A percentile compares a stretch with the other conserved stretches of the same genome.
Evolutionary conservation across 768 basidiomycete genomes (phyloP).

Genomic region (Lactarius trivialis): DNA sequence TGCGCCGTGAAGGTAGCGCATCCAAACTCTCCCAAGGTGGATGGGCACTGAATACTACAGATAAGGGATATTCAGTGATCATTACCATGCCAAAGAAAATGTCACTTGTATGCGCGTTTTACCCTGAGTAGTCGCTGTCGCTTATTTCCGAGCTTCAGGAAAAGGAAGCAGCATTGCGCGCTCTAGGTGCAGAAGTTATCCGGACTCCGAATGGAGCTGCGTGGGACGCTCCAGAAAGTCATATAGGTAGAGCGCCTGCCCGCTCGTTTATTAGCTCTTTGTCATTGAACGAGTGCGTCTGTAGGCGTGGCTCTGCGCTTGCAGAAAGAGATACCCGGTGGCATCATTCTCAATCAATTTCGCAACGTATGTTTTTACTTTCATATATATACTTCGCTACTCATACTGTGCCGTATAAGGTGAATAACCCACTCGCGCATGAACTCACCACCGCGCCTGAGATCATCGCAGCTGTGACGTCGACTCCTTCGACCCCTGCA

Average conservation of each 20-base stretch:
- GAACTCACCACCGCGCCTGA: conserved; percentile 88
- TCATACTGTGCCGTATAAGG: conserved; percentile 31
- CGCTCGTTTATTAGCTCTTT: conserved; percentile 37
- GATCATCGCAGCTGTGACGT: conserved; percentile 72
- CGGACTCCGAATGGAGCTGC: conserved; percentile 88
- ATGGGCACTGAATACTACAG: conserved; percentile 54
- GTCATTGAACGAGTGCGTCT: conserved; percentile 66
- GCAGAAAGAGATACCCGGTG: conserved; percentile 70
- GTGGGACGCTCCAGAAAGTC: conserved; percentile 84
- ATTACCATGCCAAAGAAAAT: conserved; percentile 94
- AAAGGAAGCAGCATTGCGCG: conserved; percentile 87
- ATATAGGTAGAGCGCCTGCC: conserved; percentile 68
- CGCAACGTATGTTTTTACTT: conserved; percentile 48
- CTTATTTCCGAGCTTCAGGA: conserved; percentile 42
- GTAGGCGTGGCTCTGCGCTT: conserved; percentile 79
- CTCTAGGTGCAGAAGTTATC: conserved; percentile 89
- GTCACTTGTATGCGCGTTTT: conserved; percentile 52
- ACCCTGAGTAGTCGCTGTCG: background rate
- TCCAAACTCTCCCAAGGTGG: conserved; percentile 21
- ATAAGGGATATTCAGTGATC: conserved; percentile 81
- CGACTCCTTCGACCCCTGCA: conserved; percentile 52
- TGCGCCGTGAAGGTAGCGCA: conserved; percentile 88
- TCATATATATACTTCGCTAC: background rate
- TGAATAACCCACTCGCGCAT: conserved; percentile 87
- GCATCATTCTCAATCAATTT: conserved; percentile 92